phyloP scores from a whole-genome alignment of 495 filamentous ascomycete genomes.

The Penicillium flavigenum region DNA sequence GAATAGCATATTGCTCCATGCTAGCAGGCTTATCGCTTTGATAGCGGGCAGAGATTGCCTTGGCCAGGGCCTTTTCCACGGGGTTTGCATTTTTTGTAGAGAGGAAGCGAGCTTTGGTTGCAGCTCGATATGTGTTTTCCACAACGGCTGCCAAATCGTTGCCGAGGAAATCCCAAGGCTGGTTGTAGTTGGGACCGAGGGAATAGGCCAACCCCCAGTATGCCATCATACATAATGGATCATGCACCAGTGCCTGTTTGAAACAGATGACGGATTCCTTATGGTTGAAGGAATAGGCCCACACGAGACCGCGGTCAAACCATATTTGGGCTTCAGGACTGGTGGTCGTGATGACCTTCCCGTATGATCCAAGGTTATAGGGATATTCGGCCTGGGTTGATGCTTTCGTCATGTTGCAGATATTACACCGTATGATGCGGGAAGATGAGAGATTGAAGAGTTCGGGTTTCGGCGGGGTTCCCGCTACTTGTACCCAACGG shows the following conservation, averaged over 20 bases:
- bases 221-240: conserved; percentile 57
- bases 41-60: conserved; percentile 55
- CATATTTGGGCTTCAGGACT: conserved; percentile 33
- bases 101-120: conserved; percentile 36
- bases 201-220: conserved; percentile 67
- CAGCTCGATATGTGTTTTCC: conserved; percentile 43
- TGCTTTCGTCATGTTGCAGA: neutral
- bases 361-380: conserved; percentile 24
- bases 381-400: conserved; percentile 14
- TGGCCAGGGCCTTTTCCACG: conserved; percentile 55
- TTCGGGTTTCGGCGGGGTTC: conserved; percentile 14
- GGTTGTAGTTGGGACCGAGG: conserved; percentile 70
- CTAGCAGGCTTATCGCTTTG: conserved; percentile 37
- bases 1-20: conserved; percentile 41
- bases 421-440: conserved; percentile 3
- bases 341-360: conserved; percentile 22
- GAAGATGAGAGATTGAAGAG: conserved; percentile 7
- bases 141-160: conserved; percentile 46
- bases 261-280: conserved; percentile 52
- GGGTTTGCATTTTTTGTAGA: conserved; percentile 24
- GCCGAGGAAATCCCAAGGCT: conserved; percentile 64
- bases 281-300: conserved; percentile 42
- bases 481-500: conserved; percentile 10
- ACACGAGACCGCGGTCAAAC: conserved; percentile 39
- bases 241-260: conserved; percentile 52